Evolutionary conservation across 208 protist genomes (phyloP).

Genomic region (Leishmania arabica): DNA sequence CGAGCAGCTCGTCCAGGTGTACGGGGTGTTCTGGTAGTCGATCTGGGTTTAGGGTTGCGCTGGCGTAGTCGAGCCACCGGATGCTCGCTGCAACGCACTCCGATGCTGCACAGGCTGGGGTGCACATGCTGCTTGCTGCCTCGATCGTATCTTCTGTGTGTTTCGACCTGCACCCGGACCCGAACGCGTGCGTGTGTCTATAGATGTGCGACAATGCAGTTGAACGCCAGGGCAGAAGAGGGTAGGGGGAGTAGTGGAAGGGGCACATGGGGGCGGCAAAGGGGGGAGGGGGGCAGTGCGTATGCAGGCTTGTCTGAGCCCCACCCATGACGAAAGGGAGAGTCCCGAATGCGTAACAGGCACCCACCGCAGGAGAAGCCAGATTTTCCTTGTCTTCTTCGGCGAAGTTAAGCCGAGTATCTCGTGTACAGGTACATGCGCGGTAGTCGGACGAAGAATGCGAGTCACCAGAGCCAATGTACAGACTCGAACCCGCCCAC

Average conservation of each 20-base stretch:
- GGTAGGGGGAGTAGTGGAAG: not conserved
- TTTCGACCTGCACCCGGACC: not conserved
- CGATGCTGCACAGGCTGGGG: not conserved
- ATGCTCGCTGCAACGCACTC: conserved; percentile 10
- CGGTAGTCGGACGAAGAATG: not conserved
- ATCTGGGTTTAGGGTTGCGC: conserved; percentile 36
- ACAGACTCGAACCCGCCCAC: not conserved
- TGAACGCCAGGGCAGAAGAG: not conserved
- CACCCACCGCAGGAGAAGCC: not conserved
- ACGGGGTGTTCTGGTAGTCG: conserved; percentile 20
- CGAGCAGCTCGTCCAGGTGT: conserved; percentile 24
- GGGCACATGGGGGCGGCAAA: not conserved
- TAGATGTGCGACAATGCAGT: not conserved
- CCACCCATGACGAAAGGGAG: not conserved
- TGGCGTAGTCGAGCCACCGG: conserved; percentile 38
- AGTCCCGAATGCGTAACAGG: not conserved
- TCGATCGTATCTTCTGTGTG: not conserved
- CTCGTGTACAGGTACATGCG: not conserved
- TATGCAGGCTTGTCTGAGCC: not conserved
- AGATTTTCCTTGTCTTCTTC: not conserved
- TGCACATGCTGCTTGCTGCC: not conserved
- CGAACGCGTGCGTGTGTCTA: not conserved
- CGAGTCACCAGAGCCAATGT: too few relatives aligned
- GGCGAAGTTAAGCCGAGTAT: not conserved
- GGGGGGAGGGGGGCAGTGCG: not conserved